phyloP scores from a whole-genome alignment of 139 green algal genomes.

The Chlorella sp. region DNA sequence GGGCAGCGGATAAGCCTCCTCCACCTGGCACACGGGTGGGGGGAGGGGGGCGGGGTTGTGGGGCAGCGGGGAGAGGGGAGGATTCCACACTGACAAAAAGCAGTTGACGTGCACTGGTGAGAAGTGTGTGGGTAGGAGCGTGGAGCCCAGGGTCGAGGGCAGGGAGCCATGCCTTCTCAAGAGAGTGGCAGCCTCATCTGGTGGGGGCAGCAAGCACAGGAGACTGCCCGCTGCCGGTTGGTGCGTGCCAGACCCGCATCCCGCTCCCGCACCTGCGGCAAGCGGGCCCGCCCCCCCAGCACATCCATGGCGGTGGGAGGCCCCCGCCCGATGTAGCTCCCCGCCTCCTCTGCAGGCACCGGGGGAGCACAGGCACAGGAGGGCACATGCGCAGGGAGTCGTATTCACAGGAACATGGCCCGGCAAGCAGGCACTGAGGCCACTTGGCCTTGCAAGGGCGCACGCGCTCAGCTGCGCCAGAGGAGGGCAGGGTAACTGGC shows the following conservation, averaged over 20 bases:
- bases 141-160: no score
- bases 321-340: slow-evolving; percentile 12
- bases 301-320: slow-evolving; percentile 45
- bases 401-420: no score
- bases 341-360: neutral
- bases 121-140: no score
- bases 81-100: neutral
- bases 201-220: neutral
- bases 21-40: neutral
- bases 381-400: no score
- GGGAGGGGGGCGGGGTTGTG: neutral
- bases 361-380: neutral
- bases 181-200: neutral
- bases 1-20: slow-evolving; percentile 60
- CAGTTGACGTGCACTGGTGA: neutral
- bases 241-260: neutral
- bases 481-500: no score
- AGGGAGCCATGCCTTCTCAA: no score
- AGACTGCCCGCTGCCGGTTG: neutral
- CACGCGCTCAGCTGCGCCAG: no score
- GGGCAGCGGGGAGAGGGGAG: neutral
- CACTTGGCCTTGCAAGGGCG: no score
- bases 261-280: neutral
- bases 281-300: slow-evolving; percentile 29
- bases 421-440: no score